These are phyloP conservation scores for Rhodomyrtus psidioides DNA, from an alignment of 441 rosid genomes.

Conservation along the genomic window DNA sequence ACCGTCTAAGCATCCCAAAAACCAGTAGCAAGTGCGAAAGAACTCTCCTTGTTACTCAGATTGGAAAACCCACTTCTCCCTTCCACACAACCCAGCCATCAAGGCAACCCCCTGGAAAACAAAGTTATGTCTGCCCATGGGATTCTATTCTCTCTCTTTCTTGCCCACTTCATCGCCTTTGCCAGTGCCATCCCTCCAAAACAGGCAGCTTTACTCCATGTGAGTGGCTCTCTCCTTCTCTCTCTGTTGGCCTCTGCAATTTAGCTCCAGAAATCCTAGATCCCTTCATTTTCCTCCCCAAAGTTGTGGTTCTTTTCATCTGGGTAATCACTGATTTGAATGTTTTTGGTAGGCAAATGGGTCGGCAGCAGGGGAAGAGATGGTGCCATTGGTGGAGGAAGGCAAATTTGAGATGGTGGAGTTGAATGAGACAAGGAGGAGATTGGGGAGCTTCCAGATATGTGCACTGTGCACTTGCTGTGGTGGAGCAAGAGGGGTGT, in stretches of 20 bases:
- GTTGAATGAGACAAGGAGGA: slow-evolving; percentile 76
- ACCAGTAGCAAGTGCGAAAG: not conserved
- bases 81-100: not conserved
- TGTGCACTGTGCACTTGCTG: slow-evolving; percentile 97
- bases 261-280: slow-evolving; percentile 7
- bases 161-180: slow-evolving; percentile 7
- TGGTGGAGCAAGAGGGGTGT: slow-evolving; percentile 75
- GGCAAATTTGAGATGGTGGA: slow-evolving; percentile 43
- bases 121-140: slow-evolving; percentile 8
- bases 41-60: not conserved
- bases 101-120: not conserved
- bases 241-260: not conserved
- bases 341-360: slow-evolving; percentile 39
- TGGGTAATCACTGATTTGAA: slow-evolving; percentile 9
- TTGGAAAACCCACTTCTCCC: not conserved
- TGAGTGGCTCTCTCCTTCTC: slow-evolving; percentile 11
- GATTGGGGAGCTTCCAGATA: slow-evolving; percentile 74
- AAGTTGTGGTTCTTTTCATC: not conserved
- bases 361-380: slow-evolving; percentile 23
- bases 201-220: slow-evolving; percentile 19
- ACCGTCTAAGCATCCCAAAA: not conserved
- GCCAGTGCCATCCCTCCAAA: slow-evolving; percentile 5
- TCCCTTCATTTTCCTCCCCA: slow-evolving; percentile 16
- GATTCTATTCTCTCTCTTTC: not conserved
- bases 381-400: slow-evolving; percentile 49